These are phyloP conservation scores for Goniomonas avonlea DNA, from an alignment of 78 protist species.

Conservation along the genomic window DNA sequence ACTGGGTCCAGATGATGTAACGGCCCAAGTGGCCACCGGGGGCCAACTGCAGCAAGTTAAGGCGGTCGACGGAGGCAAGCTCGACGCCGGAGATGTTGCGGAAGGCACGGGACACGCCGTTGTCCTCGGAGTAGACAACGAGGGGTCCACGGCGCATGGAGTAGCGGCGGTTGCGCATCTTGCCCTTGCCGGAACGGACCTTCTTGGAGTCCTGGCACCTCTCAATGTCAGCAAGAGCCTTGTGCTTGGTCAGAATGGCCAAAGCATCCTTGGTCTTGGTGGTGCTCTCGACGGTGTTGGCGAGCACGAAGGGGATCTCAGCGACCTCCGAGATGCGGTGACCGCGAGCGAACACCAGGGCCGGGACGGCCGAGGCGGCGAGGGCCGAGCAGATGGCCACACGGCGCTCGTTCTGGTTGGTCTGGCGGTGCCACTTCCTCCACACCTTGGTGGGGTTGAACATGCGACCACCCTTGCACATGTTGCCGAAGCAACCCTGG, in stretches of 20 bases:
- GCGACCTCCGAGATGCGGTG: constrained; percentile 78
- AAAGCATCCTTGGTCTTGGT: constrained; percentile 89
- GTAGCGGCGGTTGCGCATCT: constrained; percentile 95
- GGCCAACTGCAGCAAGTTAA: constrained; percentile 97
- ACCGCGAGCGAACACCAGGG: constrained; percentile 98
- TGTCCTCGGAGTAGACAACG: constrained; percentile 75
- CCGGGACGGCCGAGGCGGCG: constrained; percentile 96
- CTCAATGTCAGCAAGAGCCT: constrained; percentile 88
- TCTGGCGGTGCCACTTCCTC: constrained; percentile 92
- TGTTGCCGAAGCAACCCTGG: constrained; percentile 99
- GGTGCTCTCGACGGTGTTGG: constrained; percentile 59
- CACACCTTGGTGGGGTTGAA: constrained; percentile 95
- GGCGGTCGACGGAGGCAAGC: constrained; percentile 66
- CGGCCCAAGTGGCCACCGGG: constrained; percentile 99
- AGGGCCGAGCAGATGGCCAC: constrained; percentile 95
- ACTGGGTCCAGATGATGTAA: constrained; percentile 96
- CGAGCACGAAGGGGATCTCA: constrained; percentile 95
- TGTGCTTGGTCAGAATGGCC: constrained; percentile 60
- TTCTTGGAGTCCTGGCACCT: constrained; percentile 43
- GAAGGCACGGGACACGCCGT: constrained; percentile 75
- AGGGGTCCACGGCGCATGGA: constrained; percentile 93
- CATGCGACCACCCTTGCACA: constrained; percentile 95
- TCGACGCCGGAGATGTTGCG: constrained; percentile 99
- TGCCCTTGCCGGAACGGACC: constrained; percentile 94
- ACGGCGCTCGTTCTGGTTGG: constrained; percentile 88